Conservation (phyloP, 2,329 filamentous ascomycete species). For the Pestalotiopsis sp. region DNA sequence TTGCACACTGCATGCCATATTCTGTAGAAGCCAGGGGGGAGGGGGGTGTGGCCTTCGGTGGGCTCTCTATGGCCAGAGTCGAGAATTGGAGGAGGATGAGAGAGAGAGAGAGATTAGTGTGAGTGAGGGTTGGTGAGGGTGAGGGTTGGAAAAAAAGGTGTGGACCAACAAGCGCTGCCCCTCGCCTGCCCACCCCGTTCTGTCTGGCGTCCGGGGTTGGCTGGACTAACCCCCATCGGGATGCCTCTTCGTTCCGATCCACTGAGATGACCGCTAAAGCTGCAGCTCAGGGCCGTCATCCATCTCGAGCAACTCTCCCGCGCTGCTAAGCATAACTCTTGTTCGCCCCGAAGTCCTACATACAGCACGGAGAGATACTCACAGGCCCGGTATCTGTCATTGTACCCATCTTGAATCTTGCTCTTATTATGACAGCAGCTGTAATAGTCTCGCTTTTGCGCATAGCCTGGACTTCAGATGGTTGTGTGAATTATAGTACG, state of each 20-base stretch:
- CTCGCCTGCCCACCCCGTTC: not conserved
- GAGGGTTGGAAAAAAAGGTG: not conserved
- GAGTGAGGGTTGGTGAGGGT: not conserved
- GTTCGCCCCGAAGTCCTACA: not conserved
- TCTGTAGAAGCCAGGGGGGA: not conserved
- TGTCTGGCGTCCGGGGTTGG: not conserved
- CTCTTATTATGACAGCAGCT: not conserved
- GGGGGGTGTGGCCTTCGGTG: not conserved
- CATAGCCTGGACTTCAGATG: slow-evolving; percentile 5
- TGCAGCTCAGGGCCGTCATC: slow-evolving; percentile 7
- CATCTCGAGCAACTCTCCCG: slow-evolving; percentile 11
- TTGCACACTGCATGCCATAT: not conserved
- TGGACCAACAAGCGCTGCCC: not conserved
- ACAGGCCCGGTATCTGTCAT: not conserved
- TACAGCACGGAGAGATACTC: not conserved
- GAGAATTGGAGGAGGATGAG: not conserved
- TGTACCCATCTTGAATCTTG: not conserved
- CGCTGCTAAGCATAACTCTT: not conserved
- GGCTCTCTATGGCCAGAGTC: not conserved
- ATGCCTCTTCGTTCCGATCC: slow-evolving; percentile 11
- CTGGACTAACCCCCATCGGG: not conserved
- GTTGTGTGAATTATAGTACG: slow-evolving; percentile 5
- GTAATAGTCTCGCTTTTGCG: not conserved
- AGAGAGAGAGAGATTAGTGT: not conserved
- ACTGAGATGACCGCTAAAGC: slow-evolving; percentile 11